Base-by-base conservation (phyloP, 2,329 filamentous ascomycete genomes). In the Endoconidiophora polonica region DNA sequence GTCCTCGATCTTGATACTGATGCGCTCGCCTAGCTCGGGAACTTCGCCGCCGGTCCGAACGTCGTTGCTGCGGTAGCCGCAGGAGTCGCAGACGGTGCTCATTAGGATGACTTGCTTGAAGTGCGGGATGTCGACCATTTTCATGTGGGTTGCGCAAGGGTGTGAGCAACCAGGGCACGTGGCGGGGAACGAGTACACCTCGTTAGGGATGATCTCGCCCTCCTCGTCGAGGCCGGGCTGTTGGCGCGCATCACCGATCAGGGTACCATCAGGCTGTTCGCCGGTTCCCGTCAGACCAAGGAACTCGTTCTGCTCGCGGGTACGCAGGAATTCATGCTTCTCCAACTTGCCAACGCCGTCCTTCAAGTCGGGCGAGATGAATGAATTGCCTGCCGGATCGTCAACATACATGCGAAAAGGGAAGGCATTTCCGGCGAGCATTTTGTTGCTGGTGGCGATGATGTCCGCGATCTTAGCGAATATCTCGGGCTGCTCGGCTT, bases 31-130 rank as follows among this genome's bases (percentile, higher is more conserved):
- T 61, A 83, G 79, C 50, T 82, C 81, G 6, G 91, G 91, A 20
- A 98, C 81, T 59, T 83, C 88, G 49, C 91, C 91, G 56, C 91
- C 91, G 1, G 91, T 96, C 73, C 96, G 96, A 62, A 98, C 86
- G 63, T 98, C 91, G 65, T 94, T 96, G 58, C 83, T 91, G 55
- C 86, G 82, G 70, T 96, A 94, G 52, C 90, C 90, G 62, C 91
- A 98, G 63, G 82, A 74, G 24, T 90, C 81, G 66, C 91, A 98
- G 24, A 86, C 81, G 2, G 90, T 96, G 58, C 81, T 88, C 85
- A 94, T 96, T 58, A 98, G 73, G 39, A 95, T 81, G 2, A 98
- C 91, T 61, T 96, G 86, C 68, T 95, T 94, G 70, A 98, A 98
- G 67, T 94, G 83, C 1, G 91, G 91, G 55, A 98, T 95, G 59